Evolutionary conservation across 1,284 basidiomycete genomes (phyloP).

Genomic region (Cutaneotrichosporon sp.): DNA sequence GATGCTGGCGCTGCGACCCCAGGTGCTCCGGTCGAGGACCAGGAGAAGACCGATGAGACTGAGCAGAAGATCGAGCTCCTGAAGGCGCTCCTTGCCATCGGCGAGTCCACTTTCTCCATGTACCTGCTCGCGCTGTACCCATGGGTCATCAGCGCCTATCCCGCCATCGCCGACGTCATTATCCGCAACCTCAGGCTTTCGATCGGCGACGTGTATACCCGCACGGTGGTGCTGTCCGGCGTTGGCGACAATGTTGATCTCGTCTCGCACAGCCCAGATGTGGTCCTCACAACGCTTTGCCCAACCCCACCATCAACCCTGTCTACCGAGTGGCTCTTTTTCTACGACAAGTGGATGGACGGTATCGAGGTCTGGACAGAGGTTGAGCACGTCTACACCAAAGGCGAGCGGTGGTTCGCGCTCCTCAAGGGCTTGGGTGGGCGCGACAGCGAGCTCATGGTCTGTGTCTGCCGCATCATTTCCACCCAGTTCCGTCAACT

Average conservation of each 20-base stretch:
- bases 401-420: slow-evolving; percentile 66
- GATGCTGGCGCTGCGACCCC: slow-evolving; percentile 24
- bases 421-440: slow-evolving; percentile 74
- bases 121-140: slow-evolving; percentile 78
- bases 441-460: slow-evolving; percentile 65
- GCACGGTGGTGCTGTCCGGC: background rate
- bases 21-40: slow-evolving; percentile 50
- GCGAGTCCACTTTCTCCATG: slow-evolving; percentile 73
- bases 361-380: slow-evolving; percentile 66
- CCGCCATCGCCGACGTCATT: slow-evolving; percentile 80
- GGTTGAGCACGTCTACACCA: slow-evolving; percentile 62
- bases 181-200: slow-evolving; percentile 70
- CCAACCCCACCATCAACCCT: slow-evolving; percentile 73
- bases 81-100: slow-evolving; percentile 78
- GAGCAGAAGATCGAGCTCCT: slow-evolving; percentile 83
- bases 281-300: slow-evolving; percentile 60
- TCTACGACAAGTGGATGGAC: slow-evolving; percentile 79
- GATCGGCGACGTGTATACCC: slow-evolving; percentile 66
- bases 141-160: slow-evolving; percentile 78
- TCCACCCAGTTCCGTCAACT: slow-evolving; percentile 53
- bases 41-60: slow-evolving; percentile 48
- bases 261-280: slow-evolving; percentile 13
- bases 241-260: background rate
- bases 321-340: slow-evolving; percentile 75
- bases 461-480: slow-evolving; percentile 64